Base-by-base conservation (phyloP, 1,284 basidiomycete species). In the Xanthoconium separans region DNA sequence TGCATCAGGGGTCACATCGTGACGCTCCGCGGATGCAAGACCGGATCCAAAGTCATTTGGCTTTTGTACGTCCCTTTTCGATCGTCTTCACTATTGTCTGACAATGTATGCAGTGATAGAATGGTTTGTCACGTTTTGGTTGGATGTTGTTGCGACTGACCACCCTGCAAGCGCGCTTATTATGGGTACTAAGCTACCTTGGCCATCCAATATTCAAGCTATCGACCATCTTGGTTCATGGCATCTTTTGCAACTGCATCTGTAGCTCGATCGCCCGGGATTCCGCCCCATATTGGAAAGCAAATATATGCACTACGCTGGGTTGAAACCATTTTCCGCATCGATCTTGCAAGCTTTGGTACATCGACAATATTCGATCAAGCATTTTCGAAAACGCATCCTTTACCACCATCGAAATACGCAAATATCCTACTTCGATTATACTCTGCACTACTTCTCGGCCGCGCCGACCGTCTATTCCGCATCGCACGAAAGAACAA, bases 21-120 rank as follows among this genome's bases (percentile, higher is more conserved):
- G 47, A 92, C 90, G 15, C 76, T 92, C 24, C 82, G 90, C 33
- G 89, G 89, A 29, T 91, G 89, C 67, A 91, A 91, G 75, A 90
- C 90, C 2, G 89, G 89, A 27, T 91, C 89, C 0, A 91, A 90
- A 65, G 88, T 91, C 61, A 91, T 91, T 64, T 92, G 89, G 90
- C 77, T 92, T 47, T 92, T 92, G 88, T 91, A 71, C 58, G 88
- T 81, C 29, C 46, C 29, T 40, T 34, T 58, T 47, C 12, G 11
- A 33, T 29, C 44, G 15, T 44, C 12, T 41, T 12, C 18, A 20
- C 6, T 37, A 8, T 20, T 18, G 20, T 45, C 50, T 62, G 39
- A 68, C 57, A 6, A 22, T 49, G 18, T 15, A 29, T 44, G 16
- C 53, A 81, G 77, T 59, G 78, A 80, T 58, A 75, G 79, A 65